phyloP scores from a whole-genome alignment of 2,329 filamentous ascomycete species.

The Talaromyces piceae region DNA sequence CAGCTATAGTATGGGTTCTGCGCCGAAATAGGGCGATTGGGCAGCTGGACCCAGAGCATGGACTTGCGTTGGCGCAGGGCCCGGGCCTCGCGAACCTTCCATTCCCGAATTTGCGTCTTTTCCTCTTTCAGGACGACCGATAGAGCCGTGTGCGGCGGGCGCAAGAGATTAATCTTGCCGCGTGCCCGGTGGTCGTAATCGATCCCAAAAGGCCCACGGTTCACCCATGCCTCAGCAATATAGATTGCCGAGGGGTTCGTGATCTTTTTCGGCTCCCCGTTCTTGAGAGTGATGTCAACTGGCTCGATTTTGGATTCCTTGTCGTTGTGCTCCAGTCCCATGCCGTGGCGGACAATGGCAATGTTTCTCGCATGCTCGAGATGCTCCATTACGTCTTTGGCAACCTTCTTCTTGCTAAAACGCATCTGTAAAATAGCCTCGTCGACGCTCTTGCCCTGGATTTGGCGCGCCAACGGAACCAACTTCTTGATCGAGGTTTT shows the following conservation, averaged over 20 bases:
- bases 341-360: conserved; percentile 71
- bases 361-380: conserved; percentile 73
- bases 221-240: conserved; percentile 88
- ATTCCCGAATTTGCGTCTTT: conserved; percentile 73
- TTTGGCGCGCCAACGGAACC: conserved; percentile 75
- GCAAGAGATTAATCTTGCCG: conserved; percentile 61
- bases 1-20: conserved; percentile 89
- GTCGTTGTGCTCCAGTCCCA: conserved; percentile 56
- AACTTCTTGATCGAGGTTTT: conserved; percentile 91
- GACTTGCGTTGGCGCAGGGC: conserved; percentile 64
- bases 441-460: conserved; percentile 85
- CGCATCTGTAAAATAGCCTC: conserved; percentile 93
- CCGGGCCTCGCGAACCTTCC: conserved; percentile 70
- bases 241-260: conserved; percentile 76
- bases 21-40: conserved; percentile 73
- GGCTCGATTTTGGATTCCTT: conserved; percentile 27
- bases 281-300: conserved; percentile 62
- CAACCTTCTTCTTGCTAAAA: conserved; percentile 89
- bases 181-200: conserved; percentile 66
- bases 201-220: conserved; percentile 58
- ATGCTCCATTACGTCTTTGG: conserved; percentile 69
- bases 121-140: conserved; percentile 87
- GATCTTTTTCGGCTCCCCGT: conserved; percentile 65
- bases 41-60: conserved; percentile 80
- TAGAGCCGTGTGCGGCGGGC: conserved; percentile 67